A percentile compares a stretch with the other conserved stretches of the same genome.
These are phyloP conservation scores for Pythium plurisporium DNA, from an alignment of 352 stramenopile species.

Conservation along the genomic window DNA sequence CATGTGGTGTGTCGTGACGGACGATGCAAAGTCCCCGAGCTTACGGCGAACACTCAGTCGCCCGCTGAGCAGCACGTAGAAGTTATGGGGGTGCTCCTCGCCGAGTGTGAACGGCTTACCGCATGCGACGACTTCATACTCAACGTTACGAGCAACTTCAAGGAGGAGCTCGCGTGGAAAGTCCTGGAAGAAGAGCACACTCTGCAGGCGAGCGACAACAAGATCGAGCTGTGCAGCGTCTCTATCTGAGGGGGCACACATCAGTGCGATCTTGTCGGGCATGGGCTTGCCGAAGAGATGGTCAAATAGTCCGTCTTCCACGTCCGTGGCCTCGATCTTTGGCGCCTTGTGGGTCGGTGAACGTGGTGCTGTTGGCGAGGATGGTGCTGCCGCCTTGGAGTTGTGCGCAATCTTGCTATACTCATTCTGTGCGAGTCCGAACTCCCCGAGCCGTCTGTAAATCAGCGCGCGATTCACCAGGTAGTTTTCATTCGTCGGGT, in stretches of 20 bases:
- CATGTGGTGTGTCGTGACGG: slow-evolving; percentile 66
- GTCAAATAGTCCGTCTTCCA: slow-evolving; percentile 59
- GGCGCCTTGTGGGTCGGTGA: slow-evolving; percentile 1
- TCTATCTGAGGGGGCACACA: slow-evolving; percentile 38
- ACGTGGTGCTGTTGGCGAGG: background rate
- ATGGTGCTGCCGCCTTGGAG: background rate
- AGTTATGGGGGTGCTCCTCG: slow-evolving; percentile 57
- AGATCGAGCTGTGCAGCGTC: slow-evolving; percentile 35
- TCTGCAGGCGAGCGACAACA: slow-evolving; percentile 50
- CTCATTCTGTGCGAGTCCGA: slow-evolving; percentile 23
- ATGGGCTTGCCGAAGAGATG: slow-evolving; percentile 68
- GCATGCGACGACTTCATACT: slow-evolving; percentile 66
- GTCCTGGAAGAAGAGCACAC: slow-evolving; percentile 62
- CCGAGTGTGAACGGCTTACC: slow-evolving; percentile 54
- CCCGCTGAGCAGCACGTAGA: slow-evolving; percentile 59
- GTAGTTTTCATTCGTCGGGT: slow-evolving; percentile 20
- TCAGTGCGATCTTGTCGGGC: slow-evolving; percentile 55
- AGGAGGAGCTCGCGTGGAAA: slow-evolving; percentile 42
- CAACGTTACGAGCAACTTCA: slow-evolving; percentile 40
- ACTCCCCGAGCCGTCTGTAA: slow-evolving; percentile 25
- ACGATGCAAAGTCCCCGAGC: slow-evolving; percentile 52
- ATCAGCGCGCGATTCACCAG: slow-evolving; percentile 24
- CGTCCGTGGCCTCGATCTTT: background rate
- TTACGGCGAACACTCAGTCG: slow-evolving; percentile 54
- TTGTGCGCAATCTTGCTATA: slow-evolving; percentile 21